These are phyloP conservation scores for Neurospora africana DNA, from an alignment of 495 filamentous ascomycete genomes.

Conservation along the genomic window DNA sequence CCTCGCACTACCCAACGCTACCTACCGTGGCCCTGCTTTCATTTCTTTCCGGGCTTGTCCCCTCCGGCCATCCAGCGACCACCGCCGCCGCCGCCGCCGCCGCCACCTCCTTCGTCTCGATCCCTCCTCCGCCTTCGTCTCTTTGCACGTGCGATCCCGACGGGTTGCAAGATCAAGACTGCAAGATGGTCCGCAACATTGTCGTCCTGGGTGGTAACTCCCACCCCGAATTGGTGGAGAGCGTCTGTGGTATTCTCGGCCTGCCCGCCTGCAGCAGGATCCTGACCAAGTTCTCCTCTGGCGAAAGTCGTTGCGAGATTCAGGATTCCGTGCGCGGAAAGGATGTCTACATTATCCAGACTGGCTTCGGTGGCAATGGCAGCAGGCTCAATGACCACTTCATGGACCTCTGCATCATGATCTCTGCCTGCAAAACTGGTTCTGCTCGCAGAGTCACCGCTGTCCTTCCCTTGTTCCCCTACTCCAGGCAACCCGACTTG, in stretches of 20 bases:
- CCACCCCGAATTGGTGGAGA: conserved; percentile 79
- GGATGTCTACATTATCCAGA: conserved; percentile 96
- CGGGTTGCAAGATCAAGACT: background rate
- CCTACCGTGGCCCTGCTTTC: background rate
- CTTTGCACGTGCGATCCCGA: background rate
- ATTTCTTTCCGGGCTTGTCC: background rate
- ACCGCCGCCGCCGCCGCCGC: background rate
- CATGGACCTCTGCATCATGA: conserved; percentile 92
- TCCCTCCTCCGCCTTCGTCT: background rate
- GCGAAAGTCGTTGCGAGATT: conserved; percentile 91
- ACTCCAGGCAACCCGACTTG: conserved; percentile 87
- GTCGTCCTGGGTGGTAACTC: conserved; percentile 91
- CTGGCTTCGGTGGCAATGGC: conserved; percentile 43
- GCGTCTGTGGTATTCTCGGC: conserved; percentile 78
- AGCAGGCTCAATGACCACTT: conserved; percentile 76
- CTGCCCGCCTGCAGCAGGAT: conserved; percentile 74
- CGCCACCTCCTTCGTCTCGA: background rate
- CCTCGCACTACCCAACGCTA: background rate
- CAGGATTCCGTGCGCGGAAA: conserved; percentile 93
- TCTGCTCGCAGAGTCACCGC: conserved; percentile 86
- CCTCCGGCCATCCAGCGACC: background rate
- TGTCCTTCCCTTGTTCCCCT: conserved; percentile 91
- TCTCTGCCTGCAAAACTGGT: conserved; percentile 94
- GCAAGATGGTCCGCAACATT: conserved; percentile 88
- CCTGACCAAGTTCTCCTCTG: conserved; percentile 86